phyloP scores from a whole-genome alignment of 1,284 basidiomycete genomes.

The Ceratobasidium sp. region DNA sequence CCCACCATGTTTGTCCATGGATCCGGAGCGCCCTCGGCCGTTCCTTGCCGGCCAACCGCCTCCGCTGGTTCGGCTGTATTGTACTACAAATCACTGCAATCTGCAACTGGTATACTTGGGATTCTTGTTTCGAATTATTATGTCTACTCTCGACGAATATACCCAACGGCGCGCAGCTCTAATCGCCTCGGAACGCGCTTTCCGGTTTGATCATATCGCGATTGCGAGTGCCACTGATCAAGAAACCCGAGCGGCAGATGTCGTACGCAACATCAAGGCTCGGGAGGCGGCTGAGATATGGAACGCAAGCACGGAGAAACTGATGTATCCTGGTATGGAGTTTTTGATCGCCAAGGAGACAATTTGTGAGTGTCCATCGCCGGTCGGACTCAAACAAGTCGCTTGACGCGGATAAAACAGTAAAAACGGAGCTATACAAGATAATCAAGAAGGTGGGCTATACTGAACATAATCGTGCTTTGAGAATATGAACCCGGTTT shows the following conservation, averaged over 20 bases:
- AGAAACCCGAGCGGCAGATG: conserved; percentile 68
- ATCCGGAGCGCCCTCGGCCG: no score
- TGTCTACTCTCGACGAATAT: conserved; percentile 58
- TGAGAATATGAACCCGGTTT: not conserved
- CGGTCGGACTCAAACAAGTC: conserved; percentile 59
- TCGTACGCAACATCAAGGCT: conserved; percentile 67
- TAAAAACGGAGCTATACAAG: conserved; percentile 64
- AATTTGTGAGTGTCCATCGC: conserved; percentile 39
- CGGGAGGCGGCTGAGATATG: conserved; percentile 71
- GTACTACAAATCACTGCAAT: no score
- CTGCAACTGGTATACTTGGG: no score
- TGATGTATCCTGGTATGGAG: conserved; percentile 81
- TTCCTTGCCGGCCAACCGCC: no score
- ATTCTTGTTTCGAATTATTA: not conserved
- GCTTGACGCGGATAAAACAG: conserved; percentile 66
- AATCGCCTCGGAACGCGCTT: conserved; percentile 66
- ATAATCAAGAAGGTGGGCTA: conserved; percentile 32
- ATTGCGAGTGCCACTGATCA: conserved; percentile 56
- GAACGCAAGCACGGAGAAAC: conserved; percentile 65
- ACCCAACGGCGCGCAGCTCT: conserved; percentile 62
- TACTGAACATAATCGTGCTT: not conserved
- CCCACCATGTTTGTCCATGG: no score
- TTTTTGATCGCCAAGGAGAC: conserved; percentile 70
- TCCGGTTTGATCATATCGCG: conserved; percentile 59
- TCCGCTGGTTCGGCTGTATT: no score